These are phyloP conservation scores for Dillenia suffruticosa DNA, from an alignment of 164 flowering plant species.

Conservation along the genomic window DNA sequence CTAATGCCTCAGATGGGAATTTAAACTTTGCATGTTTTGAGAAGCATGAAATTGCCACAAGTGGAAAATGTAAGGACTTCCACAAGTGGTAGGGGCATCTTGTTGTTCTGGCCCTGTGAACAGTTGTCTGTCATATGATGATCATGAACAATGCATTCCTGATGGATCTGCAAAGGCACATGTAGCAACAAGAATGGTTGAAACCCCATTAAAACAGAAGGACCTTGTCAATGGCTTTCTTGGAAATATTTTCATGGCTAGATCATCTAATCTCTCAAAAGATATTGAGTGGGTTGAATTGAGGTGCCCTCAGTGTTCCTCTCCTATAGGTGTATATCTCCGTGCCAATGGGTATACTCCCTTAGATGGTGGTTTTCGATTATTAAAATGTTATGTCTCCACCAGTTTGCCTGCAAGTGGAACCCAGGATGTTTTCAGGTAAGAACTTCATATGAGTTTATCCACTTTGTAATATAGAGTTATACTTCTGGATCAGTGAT, in stretches of 20 bases:
- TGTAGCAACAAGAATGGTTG: constrained; percentile 8
- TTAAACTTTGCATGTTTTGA: constrained; percentile 3
- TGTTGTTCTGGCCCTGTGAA: constrained; percentile 26
- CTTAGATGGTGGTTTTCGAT: constrained; percentile 71
- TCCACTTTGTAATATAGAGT: too few relatives aligned
- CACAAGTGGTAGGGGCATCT: constrained; percentile 12
- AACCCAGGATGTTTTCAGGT: constrained; percentile 65
- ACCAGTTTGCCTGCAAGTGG: constrained; percentile 44
- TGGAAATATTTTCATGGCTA: constrained; percentile 70
- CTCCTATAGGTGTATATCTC: constrained; percentile 77
- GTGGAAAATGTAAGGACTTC: constrained; percentile 2
- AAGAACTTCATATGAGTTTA: constrained; percentile 3
- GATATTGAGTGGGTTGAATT: constrained; percentile 65
- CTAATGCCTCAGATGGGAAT: constrained; percentile 8
- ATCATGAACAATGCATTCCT: constrained; percentile 16
- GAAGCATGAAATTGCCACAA: constrained; percentile 9
- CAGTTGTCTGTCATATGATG: constrained; percentile 7
- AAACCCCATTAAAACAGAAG: constrained; percentile 35
- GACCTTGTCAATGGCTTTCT: constrained; percentile 62
- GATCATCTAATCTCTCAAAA: constrained; percentile 53
- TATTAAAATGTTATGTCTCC: constrained; percentile 77
- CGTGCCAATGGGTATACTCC: constrained; percentile 27
- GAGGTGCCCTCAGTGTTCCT: constrained; percentile 62
- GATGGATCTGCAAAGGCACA: constrained; percentile 18
- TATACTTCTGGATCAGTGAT: too few relatives aligned